phyloP scores from a whole-genome alignment of 2,329 filamentous ascomycete species.

The Cercospora sp. region DNA sequence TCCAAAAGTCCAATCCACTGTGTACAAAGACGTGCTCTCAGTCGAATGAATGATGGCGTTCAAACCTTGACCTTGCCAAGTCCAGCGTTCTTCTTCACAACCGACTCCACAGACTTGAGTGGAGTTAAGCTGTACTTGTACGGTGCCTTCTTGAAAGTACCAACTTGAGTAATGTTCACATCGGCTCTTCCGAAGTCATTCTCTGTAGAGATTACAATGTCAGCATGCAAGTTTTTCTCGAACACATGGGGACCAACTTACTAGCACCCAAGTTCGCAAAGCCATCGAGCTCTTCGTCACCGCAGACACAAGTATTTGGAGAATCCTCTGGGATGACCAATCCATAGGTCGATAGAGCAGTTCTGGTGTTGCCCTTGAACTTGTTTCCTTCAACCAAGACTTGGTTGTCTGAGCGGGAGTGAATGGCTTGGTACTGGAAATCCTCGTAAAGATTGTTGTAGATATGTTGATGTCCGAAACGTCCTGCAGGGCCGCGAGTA shows the following conservation, averaged over 20 bases:
- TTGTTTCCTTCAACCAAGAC: slow-evolving; percentile 54
- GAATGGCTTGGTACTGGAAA: slow-evolving; percentile 51
- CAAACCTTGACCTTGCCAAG: slow-evolving; percentile 21
- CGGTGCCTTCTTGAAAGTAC: slow-evolving; percentile 51
- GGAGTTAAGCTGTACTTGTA: slow-evolving; percentile 53
- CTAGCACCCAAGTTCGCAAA: slow-evolving; percentile 56
- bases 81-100: slow-evolving; percentile 15
- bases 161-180: slow-evolving; percentile 56
- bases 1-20: not conserved
- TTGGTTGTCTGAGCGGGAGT: slow-evolving; percentile 53
- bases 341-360: slow-evolving; percentile 56
- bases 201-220: slow-evolving; percentile 26
- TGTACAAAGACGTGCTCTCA: not conserved
- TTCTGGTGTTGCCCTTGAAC: slow-evolving; percentile 50
- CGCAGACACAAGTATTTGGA: slow-evolving; percentile 55
- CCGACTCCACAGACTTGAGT: slow-evolving; percentile 9
- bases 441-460: slow-evolving; percentile 54
- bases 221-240: not conserved
- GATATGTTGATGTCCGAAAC: slow-evolving; percentile 53
- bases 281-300: slow-evolving; percentile 57
- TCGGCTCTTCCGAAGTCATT: slow-evolving; percentile 53
- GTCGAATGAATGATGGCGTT: not conserved
- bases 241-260: slow-evolving; percentile 37
- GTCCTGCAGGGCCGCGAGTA: slow-evolving; percentile 51
- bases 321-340: slow-evolving; percentile 57